Evolutionary conservation across 345 rosid genomes (phyloP).

Genomic region (Turnera subulata): DNA sequence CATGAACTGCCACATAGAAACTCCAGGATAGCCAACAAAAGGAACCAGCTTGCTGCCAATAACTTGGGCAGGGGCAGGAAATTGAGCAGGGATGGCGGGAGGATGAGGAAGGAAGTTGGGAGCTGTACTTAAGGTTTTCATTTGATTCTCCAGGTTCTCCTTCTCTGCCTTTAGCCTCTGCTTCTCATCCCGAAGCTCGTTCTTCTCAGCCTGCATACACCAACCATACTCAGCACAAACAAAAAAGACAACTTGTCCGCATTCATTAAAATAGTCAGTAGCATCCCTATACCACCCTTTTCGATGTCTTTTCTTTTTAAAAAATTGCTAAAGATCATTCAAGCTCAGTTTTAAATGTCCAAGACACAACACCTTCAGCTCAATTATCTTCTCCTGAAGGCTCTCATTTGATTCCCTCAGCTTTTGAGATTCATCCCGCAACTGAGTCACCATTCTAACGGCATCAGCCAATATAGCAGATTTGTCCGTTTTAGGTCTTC

Average conservation of each 20-base stretch:
- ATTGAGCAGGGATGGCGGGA: conserved; percentile 11
- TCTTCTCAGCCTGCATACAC: conserved; percentile 23
- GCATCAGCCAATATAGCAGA: conserved; percentile 31
- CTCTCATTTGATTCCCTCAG: conserved; percentile 25
- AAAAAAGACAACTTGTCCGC: too few species aligned
- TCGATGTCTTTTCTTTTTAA: too few species aligned
- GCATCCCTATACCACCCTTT: too few species aligned
- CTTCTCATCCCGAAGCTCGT: conserved; percentile 27
- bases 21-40: conserved; percentile 25
- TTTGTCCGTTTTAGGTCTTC: conserved; percentile 33
- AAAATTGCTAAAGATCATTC: too few species aligned
- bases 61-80: conserved; percentile 19
- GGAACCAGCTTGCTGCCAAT: conserved; percentile 20
- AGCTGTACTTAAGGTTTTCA: conserved; percentile 9
- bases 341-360: background rate
- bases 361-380: conserved; percentile 27
- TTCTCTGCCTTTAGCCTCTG: conserved; percentile 28
- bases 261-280: too few species aligned
- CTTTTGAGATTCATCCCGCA: conserved; percentile 23
- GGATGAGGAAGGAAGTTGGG: conserved; percentile 11
- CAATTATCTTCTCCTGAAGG: conserved; percentile 28
- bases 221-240: conserved; percentile 4
- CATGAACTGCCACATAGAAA: conserved; percentile 29
- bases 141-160: conserved; percentile 19
- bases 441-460: conserved; percentile 26